Evolutionary conservation across 345 rosid species (phyloP).

Genomic region (Hirschfeldia incana): DNA sequence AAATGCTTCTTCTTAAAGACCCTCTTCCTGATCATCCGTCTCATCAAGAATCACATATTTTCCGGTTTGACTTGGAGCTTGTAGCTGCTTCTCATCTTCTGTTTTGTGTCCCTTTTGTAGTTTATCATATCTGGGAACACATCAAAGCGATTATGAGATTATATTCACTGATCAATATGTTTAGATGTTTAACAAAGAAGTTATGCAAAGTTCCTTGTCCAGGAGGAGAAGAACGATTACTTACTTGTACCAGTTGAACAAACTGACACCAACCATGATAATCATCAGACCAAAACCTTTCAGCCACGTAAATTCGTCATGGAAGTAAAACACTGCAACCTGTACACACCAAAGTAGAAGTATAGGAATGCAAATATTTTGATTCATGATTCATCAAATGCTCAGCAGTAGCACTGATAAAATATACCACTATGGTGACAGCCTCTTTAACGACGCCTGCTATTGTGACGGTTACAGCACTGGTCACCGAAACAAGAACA

Average conservation of each 20-base stretch:
- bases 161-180: not conserved
- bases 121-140: conserved; percentile 63
- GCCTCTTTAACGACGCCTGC: conserved; percentile 99
- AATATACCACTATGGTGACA: conserved; percentile 82
- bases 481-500: conserved; percentile 92
- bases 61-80: conserved; percentile 43
- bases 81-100: conserved; percentile 38
- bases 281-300: conserved; percentile 85
- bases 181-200: not conserved
- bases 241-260: conserved; percentile 99
- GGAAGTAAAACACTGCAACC: conserved; percentile 99
- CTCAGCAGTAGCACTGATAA: not conserved
- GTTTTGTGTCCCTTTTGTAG: conserved; percentile 51
- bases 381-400: conserved; percentile 7
- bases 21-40: conserved; percentile 66
- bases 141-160: not conserved
- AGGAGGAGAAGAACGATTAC: conserved; percentile 29
- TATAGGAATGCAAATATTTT: too few relatives aligned
- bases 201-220: not conserved
- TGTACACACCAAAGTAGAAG: conserved; percentile 31
- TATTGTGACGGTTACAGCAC: conserved; percentile 97
- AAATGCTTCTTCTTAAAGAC: conserved; percentile 28
- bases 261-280: conserved; percentile 85
- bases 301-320: conserved; percentile 91
- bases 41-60: conserved; percentile 93